Percentiles rank a stretch among this genome's conserved stretches.
phyloP scores from a whole-genome alignment of 352 stramenopile species.

The Globisporangium yorkense region DNA sequence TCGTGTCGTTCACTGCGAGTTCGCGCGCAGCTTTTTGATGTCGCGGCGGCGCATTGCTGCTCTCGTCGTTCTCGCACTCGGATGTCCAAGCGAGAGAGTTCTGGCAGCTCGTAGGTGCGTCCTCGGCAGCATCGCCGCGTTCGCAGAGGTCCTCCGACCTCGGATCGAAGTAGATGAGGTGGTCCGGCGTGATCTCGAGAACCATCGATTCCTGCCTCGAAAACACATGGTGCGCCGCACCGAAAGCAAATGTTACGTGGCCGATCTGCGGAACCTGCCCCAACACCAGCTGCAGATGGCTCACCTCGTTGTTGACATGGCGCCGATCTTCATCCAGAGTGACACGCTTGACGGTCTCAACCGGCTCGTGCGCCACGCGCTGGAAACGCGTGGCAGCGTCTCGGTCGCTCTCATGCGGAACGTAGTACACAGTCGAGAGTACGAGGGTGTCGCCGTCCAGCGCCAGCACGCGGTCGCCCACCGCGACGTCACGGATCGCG shows the following conservation, averaged over 20 bases:
- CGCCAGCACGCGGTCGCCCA: constrained; percentile 53
- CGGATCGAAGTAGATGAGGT: constrained; percentile 33
- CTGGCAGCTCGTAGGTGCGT: not conserved
- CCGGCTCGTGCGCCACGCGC: constrained; percentile 26
- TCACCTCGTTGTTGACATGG: constrained; percentile 1
- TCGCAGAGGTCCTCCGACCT: not conserved
- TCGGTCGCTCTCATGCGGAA: constrained; percentile 40
- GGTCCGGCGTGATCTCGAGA: constrained; percentile 40
- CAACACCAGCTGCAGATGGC: not conserved
- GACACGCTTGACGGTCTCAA: not conserved
- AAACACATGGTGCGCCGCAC: not conserved
- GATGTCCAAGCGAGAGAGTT: not conserved
- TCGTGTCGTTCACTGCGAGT: constrained; percentile 36
- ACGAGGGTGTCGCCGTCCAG: constrained; percentile 23
- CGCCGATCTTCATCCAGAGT: not conserved
- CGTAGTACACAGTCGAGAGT: constrained; percentile 61
- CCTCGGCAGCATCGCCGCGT: not conserved
- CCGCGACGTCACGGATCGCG: constrained; percentile 15
- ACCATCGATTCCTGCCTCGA: constrained; percentile 1
- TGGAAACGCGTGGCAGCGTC: constrained; percentile 18
- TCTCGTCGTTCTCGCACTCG: not conserved
- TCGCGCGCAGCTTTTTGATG: constrained; percentile 43
- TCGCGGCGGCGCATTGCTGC: constrained; percentile 10
- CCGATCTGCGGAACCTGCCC: not conserved
- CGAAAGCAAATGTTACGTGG: not conserved